Evolutionary conservation across 2,329 filamentous ascomycete genomes (phyloP), one percentile per base, ranked within the genome.

Genomic region (Exophiala sideris): DNA sequence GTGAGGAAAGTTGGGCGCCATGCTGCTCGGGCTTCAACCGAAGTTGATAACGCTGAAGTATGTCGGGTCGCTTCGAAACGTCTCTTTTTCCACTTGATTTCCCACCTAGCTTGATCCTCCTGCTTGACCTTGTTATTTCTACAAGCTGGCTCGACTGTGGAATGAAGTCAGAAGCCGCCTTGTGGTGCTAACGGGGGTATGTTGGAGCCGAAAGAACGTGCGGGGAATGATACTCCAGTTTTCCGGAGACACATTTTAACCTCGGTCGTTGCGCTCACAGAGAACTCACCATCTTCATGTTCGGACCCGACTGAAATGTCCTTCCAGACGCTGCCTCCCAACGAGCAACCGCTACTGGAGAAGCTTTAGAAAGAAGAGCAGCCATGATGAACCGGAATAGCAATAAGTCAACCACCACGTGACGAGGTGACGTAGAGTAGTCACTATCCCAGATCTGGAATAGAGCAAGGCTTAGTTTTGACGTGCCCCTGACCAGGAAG

Each of bases 1-100:
- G 24, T 64, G 56, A 10, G 50, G 45, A 51, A 64, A 64, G 6
- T 47, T 56, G 8, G 58, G 60, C 21, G 50, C 35, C 40, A 51
- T 52, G 35, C 34, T 45, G 16, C 5, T 20, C 12, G 21, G 3
- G 5, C 24, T 2, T 29, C 21, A 5, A 20, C 38, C 16, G 50
- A 7, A 29, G 29, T 29, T 16, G 24, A 46, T 10, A 8, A 45
- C 2, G 18, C 18, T 29, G 42, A 33, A 3, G n/a, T n/a, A 14
- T 24, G 9, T 45, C 42, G 20, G n/a, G n/a, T n/a, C n/a, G n/a
- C n/a, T n/a, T n/a, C n/a, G n/a, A n/a, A n/a, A n/a, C n/a, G n/a
- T n/a, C n/a, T n/a, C n/a, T n/a, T n/a, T n/a, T 29, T 29, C 5
- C 24, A 1, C 24, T 4, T 8, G 24, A 29, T 4, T 5, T 29